Evolutionary conservation across 306 rosid genomes (phyloP).

Genomic region (Phaseolus lunatus): DNA sequence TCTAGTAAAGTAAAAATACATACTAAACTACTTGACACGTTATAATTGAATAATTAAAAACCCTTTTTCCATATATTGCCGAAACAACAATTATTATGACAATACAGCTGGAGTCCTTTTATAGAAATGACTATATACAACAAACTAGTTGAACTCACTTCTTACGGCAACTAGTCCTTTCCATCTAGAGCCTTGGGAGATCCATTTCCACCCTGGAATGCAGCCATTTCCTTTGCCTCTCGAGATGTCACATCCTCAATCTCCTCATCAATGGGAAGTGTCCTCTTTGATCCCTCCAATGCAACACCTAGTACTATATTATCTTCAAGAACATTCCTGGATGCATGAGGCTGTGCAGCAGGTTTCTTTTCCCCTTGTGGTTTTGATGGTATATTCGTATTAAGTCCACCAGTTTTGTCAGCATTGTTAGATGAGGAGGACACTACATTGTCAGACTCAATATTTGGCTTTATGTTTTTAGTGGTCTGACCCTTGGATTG

Average conservation of each 20-base stretch:
- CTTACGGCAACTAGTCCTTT: conserved; percentile 48
- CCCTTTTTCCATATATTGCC: conserved; percentile 17
- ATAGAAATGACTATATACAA: too few species aligned
- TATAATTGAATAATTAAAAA: neutral
- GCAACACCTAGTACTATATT: conserved; percentile 95
- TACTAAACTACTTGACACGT: neutral
- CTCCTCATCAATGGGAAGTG: conserved; percentile 85
- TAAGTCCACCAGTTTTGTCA: conserved; percentile 55
- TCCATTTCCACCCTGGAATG: conserved; percentile 63
- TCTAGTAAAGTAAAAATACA: conserved; percentile 7
- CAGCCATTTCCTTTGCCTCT: conserved; percentile 68
- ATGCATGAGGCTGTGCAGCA: conserved; percentile 48
- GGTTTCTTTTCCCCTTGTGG: conserved; percentile 63
- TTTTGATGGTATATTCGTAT: conserved; percentile 51
- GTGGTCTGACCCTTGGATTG: conserved; percentile 49
- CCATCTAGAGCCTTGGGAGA: conserved; percentile 57
- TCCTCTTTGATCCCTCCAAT: conserved; percentile 91
- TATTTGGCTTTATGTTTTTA: conserved; percentile 50
- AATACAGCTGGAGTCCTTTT: conserved; percentile 11
- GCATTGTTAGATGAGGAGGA: conserved; percentile 55
- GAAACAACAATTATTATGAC: conserved; percentile 29
- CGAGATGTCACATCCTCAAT: conserved; percentile 46
- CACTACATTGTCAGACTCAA: conserved; percentile 40
- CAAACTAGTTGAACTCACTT: conserved; percentile 40
- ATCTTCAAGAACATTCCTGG: conserved; percentile 71